Conservation (phyloP, 805 yeast species). For the Teunomyces gatunensis region DNA sequence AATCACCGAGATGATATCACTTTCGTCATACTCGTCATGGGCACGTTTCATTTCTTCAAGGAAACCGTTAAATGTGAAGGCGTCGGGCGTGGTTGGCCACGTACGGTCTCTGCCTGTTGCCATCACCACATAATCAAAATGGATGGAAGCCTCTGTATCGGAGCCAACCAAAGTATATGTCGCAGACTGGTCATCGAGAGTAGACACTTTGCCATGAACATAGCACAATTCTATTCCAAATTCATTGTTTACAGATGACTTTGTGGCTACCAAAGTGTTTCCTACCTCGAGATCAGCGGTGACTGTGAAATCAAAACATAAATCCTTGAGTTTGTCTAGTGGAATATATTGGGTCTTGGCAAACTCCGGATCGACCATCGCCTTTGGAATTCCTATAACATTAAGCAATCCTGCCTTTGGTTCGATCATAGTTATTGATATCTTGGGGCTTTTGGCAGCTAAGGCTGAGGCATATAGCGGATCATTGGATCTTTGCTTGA, state of each 20-base stretch:
- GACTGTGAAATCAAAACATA: constrained; percentile 27
- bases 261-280: constrained; percentile 2
- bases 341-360: constrained; percentile 38
- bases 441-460: constrained; percentile 8
- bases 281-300: constrained; percentile 21
- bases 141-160: constrained; percentile 11
- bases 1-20: constrained; percentile 40
- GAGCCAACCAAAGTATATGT: constrained; percentile 18
- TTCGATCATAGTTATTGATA: constrained; percentile 36
- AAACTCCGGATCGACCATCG: constrained; percentile 37
- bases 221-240: constrained; percentile 22
- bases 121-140: constrained; percentile 46
- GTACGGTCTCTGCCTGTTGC: constrained; percentile 51
- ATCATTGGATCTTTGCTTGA: constrained; percentile 13
- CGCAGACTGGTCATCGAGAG: constrained; percentile 25
- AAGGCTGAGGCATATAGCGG: constrained; percentile 7
- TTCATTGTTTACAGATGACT: constrained; percentile 10
- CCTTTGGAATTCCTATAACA: constrained; percentile 38
- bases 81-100: constrained; percentile 57
- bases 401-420: constrained; percentile 41
- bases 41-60: constrained; percentile 42
- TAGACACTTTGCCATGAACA: constrained; percentile 33
- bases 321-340: constrained; percentile 25
- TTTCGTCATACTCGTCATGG: constrained; percentile 25
- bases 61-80: constrained; percentile 33